Conservation (phyloP, 441 rosid genomes). For the Macaranga tanarius region DNA sequence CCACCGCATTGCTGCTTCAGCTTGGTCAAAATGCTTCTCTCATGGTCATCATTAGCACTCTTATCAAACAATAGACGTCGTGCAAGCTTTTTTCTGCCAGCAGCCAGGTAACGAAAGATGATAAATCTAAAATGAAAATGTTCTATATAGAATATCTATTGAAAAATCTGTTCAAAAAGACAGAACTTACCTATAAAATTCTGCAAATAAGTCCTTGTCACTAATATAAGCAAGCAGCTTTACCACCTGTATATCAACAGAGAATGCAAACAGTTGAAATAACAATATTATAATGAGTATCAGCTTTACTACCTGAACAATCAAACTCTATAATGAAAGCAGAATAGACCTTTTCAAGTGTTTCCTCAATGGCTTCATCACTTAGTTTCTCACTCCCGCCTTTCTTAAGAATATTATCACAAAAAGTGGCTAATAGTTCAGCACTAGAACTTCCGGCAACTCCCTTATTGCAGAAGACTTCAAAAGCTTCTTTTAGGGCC, state of each 20-base stretch:
- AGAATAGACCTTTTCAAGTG: slow-evolving; percentile 78
- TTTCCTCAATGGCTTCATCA: slow-evolving; percentile 94
- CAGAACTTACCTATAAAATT: slow-evolving; percentile 65
- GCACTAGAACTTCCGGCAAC: slow-evolving; percentile 96
- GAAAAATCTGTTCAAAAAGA: neutral
- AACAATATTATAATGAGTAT: neutral
- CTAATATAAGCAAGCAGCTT: slow-evolving; percentile 84
- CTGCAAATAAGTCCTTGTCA: slow-evolving; percentile 91
- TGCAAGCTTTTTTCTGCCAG: slow-evolving; percentile 80
- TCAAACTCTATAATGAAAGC: neutral
- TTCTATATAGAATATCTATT: neutral
- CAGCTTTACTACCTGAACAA: too few relatives aligned
- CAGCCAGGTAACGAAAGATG: slow-evolving; percentile 8
- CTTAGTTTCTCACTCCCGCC: slow-evolving; percentile 95
- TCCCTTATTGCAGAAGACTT: slow-evolving; percentile 86
- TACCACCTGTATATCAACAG: slow-evolving; percentile 54
- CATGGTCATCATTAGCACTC: slow-evolving; percentile 96
- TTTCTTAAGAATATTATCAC: slow-evolving; percentile 91
- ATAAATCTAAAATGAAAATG: neutral
- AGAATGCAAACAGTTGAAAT: neutral
- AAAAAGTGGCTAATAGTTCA: slow-evolving; percentile 85
- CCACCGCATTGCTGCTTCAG: slow-evolving; percentile 97
- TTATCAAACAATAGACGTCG: slow-evolving; percentile 89
- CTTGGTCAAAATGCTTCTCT: slow-evolving; percentile 90
- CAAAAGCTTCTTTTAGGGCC: slow-evolving; percentile 98